Evolutionary conservation across 805 yeast genomes (phyloP), one percentile per base, ranked within the genome.

Genomic region (Ogataea wickerhamii): DNA sequence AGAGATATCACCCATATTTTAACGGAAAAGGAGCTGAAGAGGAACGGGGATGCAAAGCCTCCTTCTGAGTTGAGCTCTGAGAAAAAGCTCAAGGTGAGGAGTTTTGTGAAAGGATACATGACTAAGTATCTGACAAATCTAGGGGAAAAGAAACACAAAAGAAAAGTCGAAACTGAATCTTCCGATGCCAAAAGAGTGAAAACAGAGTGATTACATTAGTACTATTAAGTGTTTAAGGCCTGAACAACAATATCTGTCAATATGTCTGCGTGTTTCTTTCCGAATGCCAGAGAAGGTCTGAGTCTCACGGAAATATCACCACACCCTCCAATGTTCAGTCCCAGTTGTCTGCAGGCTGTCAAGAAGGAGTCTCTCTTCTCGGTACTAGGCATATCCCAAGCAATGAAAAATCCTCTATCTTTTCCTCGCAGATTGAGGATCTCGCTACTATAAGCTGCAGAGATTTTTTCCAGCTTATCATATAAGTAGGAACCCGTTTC

Each of bases 1-100:
- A 74, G 78, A 43, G 96, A 88, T 34, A 77, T 91, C 40, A 87
- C 82, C 4, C 74, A 78, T 45, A 62, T 68, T 0, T 65, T 93
- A 30, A 76, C 80, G 0, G 70, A 71, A 4, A 93, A 91, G 57
- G 97, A 87, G 58, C 34, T 73, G 40, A 73, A 71, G 41, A 65
- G 74, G 37, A 71, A 64, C 37, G 62, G 66, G 10, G 52, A 40
- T 4, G 51, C 57, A 7, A 27, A 50, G 1, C 78, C 80, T 3
- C 82, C 87, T 1, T 48, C 52, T 11, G 81, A 79, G 40, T 67
- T 86, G 28, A 74, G 74, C 17, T 68, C 68, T n/a, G 82, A 77
- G 17, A 86, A 86, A 60, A 66, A 75, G 47, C 69, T 72, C 48
- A 88, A 89, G 56, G 70, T 88, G 19, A 82, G 82, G 58, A 68